These are phyloP conservation scores for Malania oleifera DNA, from an alignment of 164 flowering plant genomes.

Conservation along the genomic window DNA sequence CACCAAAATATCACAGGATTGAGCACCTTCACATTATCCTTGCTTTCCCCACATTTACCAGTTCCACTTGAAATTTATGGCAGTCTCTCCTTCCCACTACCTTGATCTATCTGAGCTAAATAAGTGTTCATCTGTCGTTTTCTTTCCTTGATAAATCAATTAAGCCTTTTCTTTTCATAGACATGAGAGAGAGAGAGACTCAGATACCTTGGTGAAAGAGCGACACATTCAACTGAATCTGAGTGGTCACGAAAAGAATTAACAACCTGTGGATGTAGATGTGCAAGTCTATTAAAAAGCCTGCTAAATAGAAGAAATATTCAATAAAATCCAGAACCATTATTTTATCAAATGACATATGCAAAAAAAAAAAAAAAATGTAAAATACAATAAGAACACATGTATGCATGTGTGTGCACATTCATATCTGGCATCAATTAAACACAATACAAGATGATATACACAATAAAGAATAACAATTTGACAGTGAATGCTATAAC, in stretches of 20 bases:
- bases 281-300: neutral
- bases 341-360: neutral
- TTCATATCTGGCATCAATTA: too few relatives aligned
- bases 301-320: neutral
- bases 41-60: too few relatives aligned
- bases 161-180: too few relatives aligned
- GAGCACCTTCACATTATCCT: too few relatives aligned
- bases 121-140: too few relatives aligned
- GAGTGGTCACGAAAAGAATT: conserved; percentile 63
- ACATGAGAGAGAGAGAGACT: conserved; percentile 1
- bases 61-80: too few relatives aligned
- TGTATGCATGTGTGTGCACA: neutral
- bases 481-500: too few relatives aligned
- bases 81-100: too few relatives aligned
- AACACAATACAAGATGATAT: too few relatives aligned
- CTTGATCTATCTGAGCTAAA: too few relatives aligned
- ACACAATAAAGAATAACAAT: too few relatives aligned
- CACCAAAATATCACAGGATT: too few relatives aligned
- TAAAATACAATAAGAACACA: conserved; percentile 1
- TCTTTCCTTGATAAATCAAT: neutral
- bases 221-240: conserved; percentile 82
- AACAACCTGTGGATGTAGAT: conserved; percentile 51
- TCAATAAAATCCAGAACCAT: neutral
- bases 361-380: neutral
- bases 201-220: conserved; percentile 52